Base-by-base conservation (phyloP, 2,329 filamentous ascomycete genomes). In the Dactylella cylindrospora region DNA sequence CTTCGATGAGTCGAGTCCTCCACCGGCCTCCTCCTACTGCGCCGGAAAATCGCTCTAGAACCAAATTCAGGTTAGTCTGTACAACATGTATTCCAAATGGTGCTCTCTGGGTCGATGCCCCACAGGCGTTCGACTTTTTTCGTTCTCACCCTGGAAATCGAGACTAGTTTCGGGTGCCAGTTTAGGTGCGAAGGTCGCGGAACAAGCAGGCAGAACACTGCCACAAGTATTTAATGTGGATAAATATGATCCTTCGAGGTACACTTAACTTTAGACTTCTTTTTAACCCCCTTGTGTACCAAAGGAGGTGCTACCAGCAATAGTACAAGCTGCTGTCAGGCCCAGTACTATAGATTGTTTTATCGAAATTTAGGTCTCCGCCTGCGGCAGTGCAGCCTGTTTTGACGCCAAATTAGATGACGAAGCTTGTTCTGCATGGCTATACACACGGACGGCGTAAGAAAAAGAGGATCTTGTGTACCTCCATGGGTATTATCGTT, bases 1-100 rank as follows among this genome's bases (percentile, higher is more conserved):
- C 55, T 61, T 57, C 33, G 35, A 17, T 25, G 28, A 32, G 43
- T 36, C 26, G 39, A 41, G 20, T 35, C 39, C 25, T 32, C 39
- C 19, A n/a, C n/a, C n/a, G n/a, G n/a, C n/a, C n/a, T 35, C 39
- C 25, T 32, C 39, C 19, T 41, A 23, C 17, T 12, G 40, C 28
- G 41, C 19, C 19, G 20, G 43, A 26, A 23, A 31, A 26, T 53
- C 38, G 41, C 49, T 40, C 51, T 61, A 43, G 33, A 43, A 33
- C 55, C 47, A 10, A 61, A 53, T 53, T 17, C 29, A 40, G 41
- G 6, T 25, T 53, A 38, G 55, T 49, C 43, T 53, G 55, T 61
- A 47, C 55, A 15, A 61, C 55, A 35, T 35, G 55, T 53, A 61
- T 61, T 61, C 55, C 55, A 61, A 61, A 61, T 61, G 55, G 47